phyloP scores from a whole-genome alignment of 2,329 filamentous ascomycete species.

The Bipolaris zeicola region DNA sequence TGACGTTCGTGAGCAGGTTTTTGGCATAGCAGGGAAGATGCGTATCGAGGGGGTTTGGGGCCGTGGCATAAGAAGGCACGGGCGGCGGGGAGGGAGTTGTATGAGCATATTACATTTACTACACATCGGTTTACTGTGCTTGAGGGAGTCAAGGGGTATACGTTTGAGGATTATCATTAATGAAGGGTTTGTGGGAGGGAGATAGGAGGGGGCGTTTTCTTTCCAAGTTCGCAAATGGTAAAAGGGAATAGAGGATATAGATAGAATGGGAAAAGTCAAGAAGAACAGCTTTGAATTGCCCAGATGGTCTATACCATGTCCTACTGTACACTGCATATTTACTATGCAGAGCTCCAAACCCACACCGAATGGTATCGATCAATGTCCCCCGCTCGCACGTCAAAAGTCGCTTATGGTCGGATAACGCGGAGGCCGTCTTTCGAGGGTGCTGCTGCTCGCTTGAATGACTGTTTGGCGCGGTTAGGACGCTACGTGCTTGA shows the following conservation, averaged over 20 bases:
- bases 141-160: constrained; percentile 68
- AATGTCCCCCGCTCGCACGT: constrained; percentile 6
- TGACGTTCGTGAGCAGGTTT: constrained; percentile 59
- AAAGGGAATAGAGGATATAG: constrained; percentile 1
- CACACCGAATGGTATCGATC: constrained; percentile 15
- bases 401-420: constrained; percentile 45
- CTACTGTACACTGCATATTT: constrained; percentile 45
- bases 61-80: constrained; percentile 63
- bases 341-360: constrained; percentile 27
- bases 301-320: constrained; percentile 39
- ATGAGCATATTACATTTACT: constrained; percentile 51
- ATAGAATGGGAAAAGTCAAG: background rate
- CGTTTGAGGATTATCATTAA: constrained; percentile 38
- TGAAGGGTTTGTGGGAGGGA: background rate
- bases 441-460: constrained; percentile 55
- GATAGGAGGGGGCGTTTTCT: background rate
- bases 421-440: constrained; percentile 57
- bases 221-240: background rate
- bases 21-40: constrained; percentile 64
- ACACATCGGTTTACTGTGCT: constrained; percentile 63
- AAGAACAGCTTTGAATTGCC: constrained; percentile 39
- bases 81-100: constrained; percentile 55
- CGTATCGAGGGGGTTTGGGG: constrained; percentile 64
- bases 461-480: constrained; percentile 54
- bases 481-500: constrained; percentile 8